These are phyloP conservation scores for Trypanosoma melophagium DNA, from an alignment of 208 protist species.

Conservation along the genomic window DNA sequence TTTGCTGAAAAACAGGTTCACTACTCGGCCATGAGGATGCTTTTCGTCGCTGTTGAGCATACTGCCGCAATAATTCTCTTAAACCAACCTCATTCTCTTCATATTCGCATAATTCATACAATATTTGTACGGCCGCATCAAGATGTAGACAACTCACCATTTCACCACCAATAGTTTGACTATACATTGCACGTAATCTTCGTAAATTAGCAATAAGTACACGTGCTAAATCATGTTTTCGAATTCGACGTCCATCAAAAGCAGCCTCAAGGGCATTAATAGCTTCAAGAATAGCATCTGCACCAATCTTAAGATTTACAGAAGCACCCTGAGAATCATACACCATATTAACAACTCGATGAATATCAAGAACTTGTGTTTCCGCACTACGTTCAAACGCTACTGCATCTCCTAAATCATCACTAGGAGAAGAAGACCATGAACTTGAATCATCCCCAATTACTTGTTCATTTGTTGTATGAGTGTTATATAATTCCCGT, in stretches of 20 bases:
- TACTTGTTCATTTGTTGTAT: neutral
- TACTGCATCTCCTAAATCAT: conserved; percentile 71
- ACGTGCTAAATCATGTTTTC: conserved; percentile 70
- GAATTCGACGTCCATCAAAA: conserved; percentile 49
- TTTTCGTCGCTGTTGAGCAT: conserved; percentile 3
- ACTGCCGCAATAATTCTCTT: conserved; percentile 35
- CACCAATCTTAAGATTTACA: conserved; percentile 75
- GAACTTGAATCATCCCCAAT: conserved; percentile 27
- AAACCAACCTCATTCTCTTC: conserved; percentile 42
- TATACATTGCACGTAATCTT: conserved; percentile 74
- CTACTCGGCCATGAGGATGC: neutral
- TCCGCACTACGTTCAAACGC: conserved; percentile 81
- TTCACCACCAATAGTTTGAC: conserved; percentile 43
- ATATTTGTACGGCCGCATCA: conserved; percentile 40
- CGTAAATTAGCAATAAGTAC: conserved; percentile 75
- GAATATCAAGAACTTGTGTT: conserved; percentile 61
- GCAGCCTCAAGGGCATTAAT: conserved; percentile 50
- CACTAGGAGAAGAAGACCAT: neutral
- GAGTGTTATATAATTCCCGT: conserved; percentile 1
- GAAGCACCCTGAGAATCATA: conserved; percentile 81
- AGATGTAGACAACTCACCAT: conserved; percentile 40
- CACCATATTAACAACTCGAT: conserved; percentile 75
- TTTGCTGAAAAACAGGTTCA: neutral
- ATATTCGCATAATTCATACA: conserved; percentile 86
- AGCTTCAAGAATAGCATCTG: conserved; percentile 59